These are phyloP conservation scores for Populus hybrid DNA, from an alignment of 441 rosid genomes.

Conservation along the genomic window DNA sequence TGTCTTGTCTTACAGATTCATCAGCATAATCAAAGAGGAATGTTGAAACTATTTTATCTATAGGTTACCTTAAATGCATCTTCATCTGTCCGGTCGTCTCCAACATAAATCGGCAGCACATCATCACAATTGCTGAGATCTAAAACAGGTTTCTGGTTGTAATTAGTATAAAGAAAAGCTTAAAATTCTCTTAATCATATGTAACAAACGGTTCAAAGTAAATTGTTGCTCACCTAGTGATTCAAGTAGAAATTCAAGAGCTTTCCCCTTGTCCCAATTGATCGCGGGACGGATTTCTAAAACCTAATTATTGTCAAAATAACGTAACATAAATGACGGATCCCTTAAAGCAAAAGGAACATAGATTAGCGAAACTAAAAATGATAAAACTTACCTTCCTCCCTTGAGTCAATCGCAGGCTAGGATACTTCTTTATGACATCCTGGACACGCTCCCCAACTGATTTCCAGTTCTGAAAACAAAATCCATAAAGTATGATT, in stretches of 20 bases:
- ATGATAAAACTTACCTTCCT: slow-evolving; percentile 59
- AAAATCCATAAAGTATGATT: slow-evolving; percentile 3
- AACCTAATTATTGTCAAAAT: slow-evolving; percentile 36
- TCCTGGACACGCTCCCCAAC: slow-evolving; percentile 60
- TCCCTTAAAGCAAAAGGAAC: not conserved
- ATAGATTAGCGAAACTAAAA: not conserved
- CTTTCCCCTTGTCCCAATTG: slow-evolving; percentile 94
- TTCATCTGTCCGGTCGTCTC: too few relatives aligned
- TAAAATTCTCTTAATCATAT: too few relatives aligned
- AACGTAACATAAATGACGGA: not conserved
- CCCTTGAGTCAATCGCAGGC: slow-evolving; percentile 76
- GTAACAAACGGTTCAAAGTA: too few relatives aligned
- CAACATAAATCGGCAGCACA: too few relatives aligned
- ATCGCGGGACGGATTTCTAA: slow-evolving; percentile 83
- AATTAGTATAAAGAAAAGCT: too few relatives aligned
- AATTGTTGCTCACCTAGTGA: slow-evolving; percentile 52
- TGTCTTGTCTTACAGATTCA: too few relatives aligned
- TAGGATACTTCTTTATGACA: slow-evolving; percentile 60
- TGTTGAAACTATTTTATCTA: too few relatives aligned
- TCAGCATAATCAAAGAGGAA: too few relatives aligned
- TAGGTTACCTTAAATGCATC: too few relatives aligned
- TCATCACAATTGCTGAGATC: too few relatives aligned
- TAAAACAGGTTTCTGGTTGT: too few relatives aligned
- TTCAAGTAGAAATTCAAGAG: slow-evolving; percentile 80
- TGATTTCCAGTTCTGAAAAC: slow-evolving; percentile 62